Evolutionary conservation across 192 early-diverging fungal species (phyloP).

Genomic region (Linnemannia schmuckeri): DNA sequence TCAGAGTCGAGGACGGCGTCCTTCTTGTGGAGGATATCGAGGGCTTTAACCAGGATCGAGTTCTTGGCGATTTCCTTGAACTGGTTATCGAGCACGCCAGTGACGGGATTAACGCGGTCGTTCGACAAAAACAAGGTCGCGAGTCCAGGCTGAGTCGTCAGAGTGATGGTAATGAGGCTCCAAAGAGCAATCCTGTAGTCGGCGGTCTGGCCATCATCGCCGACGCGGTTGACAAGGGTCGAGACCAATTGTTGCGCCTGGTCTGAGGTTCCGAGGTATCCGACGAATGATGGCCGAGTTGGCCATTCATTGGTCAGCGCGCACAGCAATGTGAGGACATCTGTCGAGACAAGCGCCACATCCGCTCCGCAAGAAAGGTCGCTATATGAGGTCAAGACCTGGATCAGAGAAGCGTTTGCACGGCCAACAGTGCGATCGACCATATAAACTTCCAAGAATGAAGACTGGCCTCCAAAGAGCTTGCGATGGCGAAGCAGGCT

Average conservation of each 20-base stretch:
- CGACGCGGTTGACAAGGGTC: conserved; percentile 31
- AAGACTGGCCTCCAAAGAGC: conserved; percentile 41
- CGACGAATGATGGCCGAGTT: conserved; percentile 59
- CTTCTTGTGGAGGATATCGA: conserved; percentile 55
- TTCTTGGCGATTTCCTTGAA: conserved; percentile 40
- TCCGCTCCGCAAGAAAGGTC: conserved; percentile 49
- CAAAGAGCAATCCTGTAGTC: conserved; percentile 58
- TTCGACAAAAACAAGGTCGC: conserved; percentile 54
- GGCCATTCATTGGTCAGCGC: conserved; percentile 47
- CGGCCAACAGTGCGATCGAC: conserved; percentile 58
- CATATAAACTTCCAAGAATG: conserved; percentile 60
- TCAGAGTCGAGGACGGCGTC: conserved; percentile 37
- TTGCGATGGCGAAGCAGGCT: conserved; percentile 50
- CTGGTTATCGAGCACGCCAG: conserved; percentile 26
- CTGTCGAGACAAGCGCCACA: conserved; percentile 54
- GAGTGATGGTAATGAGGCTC: conserved; percentile 60
- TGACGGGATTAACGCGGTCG: conserved; percentile 34
- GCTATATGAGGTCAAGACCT: conserved; percentile 51
- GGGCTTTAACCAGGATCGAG: conserved; percentile 57
- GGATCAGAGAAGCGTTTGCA: conserved; percentile 54
- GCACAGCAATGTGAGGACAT: conserved; percentile 63
- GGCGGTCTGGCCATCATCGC: conserved; percentile 21
- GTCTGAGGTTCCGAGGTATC: conserved; percentile 59
- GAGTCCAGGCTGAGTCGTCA: conserved; percentile 61
- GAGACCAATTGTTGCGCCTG: conserved; percentile 57